phyloP scores from a whole-genome alignment of 192 early-diverging fungal species.

The Coemansia sp. region DNA sequence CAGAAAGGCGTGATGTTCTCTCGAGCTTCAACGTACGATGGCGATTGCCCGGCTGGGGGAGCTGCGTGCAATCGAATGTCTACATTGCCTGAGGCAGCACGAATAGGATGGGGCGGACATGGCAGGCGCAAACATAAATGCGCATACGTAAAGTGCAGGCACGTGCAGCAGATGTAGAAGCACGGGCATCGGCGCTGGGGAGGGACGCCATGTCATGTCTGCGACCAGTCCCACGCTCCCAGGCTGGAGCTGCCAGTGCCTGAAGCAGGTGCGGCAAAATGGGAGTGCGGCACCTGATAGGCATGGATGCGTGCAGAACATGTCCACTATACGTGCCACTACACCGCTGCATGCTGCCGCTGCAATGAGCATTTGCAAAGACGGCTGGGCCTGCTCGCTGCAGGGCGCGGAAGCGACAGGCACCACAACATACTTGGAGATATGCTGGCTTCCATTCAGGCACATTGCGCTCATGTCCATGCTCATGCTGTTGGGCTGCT shows the following conservation, averaged over 20 bases:
- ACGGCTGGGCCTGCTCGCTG: conserved; percentile 1
- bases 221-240: background rate
- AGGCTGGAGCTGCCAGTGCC: background rate
- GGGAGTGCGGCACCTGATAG: background rate
- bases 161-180: conserved; percentile 3
- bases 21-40: background rate
- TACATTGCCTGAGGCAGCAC: background rate
- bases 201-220: background rate
- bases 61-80: conserved; percentile 9
- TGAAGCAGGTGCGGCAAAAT: background rate
- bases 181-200: conserved; percentile 3
- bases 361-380: background rate
- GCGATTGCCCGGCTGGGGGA: conserved; percentile 6
- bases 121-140: background rate
- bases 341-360: conserved; percentile 12
- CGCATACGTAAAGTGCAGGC: background rate
- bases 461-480: background rate
- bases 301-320: conserved; percentile 3
- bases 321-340: conserved; percentile 18
- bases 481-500: background rate
- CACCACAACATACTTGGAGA: background rate
- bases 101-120: background rate
- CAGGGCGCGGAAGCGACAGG: conserved; percentile 11
- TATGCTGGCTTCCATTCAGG: background rate
- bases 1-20: background rate